phyloP scores from a whole-genome alignment of 2,329 filamentous ascomycete species.

The Fusarium austroafricanum region DNA sequence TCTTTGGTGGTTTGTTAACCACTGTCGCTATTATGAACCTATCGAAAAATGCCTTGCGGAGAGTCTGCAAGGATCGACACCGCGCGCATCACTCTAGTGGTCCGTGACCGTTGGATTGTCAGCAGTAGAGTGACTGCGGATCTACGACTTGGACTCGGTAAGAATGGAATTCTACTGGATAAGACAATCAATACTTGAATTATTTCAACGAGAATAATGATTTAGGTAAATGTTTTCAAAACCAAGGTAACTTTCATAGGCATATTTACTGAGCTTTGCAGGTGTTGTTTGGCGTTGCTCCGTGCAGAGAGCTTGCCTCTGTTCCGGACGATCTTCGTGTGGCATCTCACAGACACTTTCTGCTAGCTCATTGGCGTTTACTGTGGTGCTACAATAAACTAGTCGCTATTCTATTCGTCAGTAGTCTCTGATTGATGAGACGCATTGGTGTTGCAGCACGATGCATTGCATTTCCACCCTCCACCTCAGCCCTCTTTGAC shows the following conservation, averaged over 20 bases:
- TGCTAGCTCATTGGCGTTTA: slow-evolving; percentile 20
- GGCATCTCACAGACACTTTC: slow-evolving; percentile 7
- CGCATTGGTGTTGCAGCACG: slow-evolving; percentile 17
- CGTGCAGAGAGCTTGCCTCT: slow-evolving; percentile 7
- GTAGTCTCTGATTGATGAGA: slow-evolving; percentile 15
- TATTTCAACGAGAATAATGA: not conserved
- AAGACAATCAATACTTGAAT: no score
- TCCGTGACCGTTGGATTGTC: slow-evolving; percentile 33
- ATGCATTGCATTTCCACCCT: slow-evolving; percentile 43
- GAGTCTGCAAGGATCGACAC: slow-evolving; percentile 43
- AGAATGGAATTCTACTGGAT: not conserved
- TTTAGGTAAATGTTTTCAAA: not conserved
- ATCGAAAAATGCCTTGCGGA: slow-evolving; percentile 49
- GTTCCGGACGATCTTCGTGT: slow-evolving; percentile 30
- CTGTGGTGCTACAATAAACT: slow-evolving; percentile 1
- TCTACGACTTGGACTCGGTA: not conserved
- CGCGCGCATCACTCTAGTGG: slow-evolving; percentile 21
- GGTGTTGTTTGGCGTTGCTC: not conserved
- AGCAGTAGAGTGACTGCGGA: slow-evolving; percentile 17
- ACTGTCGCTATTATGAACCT: slow-evolving; percentile 47
- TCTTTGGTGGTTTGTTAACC: slow-evolving; percentile 24
- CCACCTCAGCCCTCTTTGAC: slow-evolving; percentile 47
- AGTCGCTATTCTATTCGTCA: slow-evolving; percentile 12
- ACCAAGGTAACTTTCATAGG: not conserved
- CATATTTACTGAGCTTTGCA: not conserved